Percentiles rank a stretch among this genome's conserved stretches.
Conservation (phyloP, 208 protist genomes). For the Wallacemonas sp. region DNA sequence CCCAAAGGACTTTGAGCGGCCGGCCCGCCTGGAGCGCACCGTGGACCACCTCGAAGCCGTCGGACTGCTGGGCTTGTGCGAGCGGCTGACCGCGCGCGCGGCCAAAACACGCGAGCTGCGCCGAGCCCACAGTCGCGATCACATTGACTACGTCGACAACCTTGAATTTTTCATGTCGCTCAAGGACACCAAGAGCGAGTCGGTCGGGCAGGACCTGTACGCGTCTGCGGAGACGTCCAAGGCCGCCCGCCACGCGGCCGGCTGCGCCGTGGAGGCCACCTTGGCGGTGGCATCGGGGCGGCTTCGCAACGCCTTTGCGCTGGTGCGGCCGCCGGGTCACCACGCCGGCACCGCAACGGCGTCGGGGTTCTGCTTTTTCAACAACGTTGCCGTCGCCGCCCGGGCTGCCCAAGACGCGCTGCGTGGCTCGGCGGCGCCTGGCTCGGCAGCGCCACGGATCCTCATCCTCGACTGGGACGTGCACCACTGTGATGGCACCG, state of each 20-base stretch:
- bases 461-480: conserved; percentile 96
- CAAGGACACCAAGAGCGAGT: conserved; percentile 24
- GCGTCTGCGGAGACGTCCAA: conserved; percentile 59
- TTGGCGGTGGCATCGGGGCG: conserved; percentile 53
- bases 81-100: conserved; percentile 31
- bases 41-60: conserved; percentile 65
- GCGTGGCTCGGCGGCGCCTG: not conserved
- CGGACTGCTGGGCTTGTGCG: conserved; percentile 57
- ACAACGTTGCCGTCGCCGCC: conserved; percentile 91
- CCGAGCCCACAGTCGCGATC: conserved; percentile 64
- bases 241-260: conserved; percentile 67
- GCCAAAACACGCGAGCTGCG: conserved; percentile 77
- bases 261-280: conserved; percentile 73
- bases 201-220: conserved; percentile 80
- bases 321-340: conserved; percentile 91
- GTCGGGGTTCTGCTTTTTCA: conserved; percentile 92
- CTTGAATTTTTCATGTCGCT: conserved; percentile 58
- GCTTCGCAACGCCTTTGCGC: conserved; percentile 80
- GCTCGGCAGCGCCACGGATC: conserved; percentile 45
- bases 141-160: conserved; percentile 79
- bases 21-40: conserved; percentile 59
- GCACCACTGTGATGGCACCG: conserved; percentile 95
- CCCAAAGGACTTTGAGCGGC: conserved; percentile 69
- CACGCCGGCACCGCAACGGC: conserved; percentile 58
- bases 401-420: conserved; percentile 71